phyloP scores from a whole-genome alignment of 345 rosid species.

The Moricandia arvensis region DNA sequence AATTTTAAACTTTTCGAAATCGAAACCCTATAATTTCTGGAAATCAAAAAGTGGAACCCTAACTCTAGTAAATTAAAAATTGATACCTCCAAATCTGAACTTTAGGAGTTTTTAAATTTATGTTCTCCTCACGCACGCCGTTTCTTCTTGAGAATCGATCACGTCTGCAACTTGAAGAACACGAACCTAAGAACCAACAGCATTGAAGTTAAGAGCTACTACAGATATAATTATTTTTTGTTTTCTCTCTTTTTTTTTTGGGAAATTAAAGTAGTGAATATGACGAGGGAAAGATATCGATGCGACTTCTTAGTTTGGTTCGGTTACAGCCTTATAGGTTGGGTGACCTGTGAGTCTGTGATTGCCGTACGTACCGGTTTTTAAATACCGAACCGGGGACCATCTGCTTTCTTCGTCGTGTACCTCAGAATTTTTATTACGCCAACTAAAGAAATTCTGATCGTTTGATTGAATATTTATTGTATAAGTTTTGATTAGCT shows the following conservation, averaged over 20 bases:
- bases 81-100: constrained; percentile 36
- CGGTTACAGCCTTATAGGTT: constrained; percentile 30
- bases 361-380: constrained; percentile 23
- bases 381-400: constrained; percentile 34
- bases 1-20: constrained; percentile 18
- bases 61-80: constrained; percentile 18
- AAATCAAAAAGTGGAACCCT: constrained; percentile 13
- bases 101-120: background rate
- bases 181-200: constrained; percentile 9
- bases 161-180: constrained; percentile 14
- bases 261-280: constrained; percentile 31
- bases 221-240: constrained; percentile 38
- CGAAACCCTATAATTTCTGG: constrained; percentile 26
- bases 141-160: background rate
- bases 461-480: background rate
- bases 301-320: constrained; percentile 21
- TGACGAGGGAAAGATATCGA: constrained; percentile 13
- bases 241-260: no score
- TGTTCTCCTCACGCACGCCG: background rate
- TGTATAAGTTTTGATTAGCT: background rate
- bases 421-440: constrained; percentile 1
- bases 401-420: background rate
- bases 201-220: constrained; percentile 18
- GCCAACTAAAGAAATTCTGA: background rate
- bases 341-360: constrained; percentile 18